Evolutionary conservation across 305 asterid genomes (phyloP).

Genomic region (Fraxinus dipetala): DNA sequence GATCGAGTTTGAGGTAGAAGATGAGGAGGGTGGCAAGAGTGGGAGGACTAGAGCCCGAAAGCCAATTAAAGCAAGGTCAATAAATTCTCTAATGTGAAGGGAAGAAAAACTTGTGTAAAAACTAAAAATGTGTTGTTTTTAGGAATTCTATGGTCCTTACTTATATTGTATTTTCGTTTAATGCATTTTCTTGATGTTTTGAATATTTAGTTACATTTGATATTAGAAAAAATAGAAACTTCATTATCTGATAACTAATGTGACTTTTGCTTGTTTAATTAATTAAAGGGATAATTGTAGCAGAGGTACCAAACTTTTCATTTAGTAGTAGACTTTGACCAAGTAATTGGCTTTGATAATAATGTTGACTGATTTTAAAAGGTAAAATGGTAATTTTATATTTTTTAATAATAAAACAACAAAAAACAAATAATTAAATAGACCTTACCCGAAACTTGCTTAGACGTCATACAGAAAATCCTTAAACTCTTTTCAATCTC

Average conservation of each 20-base stretch:
- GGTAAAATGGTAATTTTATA: too few relatives aligned
- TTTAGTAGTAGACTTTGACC: too few relatives aligned
- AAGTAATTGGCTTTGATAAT: too few relatives aligned
- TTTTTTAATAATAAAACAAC: too few relatives aligned
- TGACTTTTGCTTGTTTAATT: neutral
- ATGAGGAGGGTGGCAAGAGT: neutral
- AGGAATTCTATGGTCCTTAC: neutral
- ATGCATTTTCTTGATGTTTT: neutral
- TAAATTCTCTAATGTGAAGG: slow-evolving; percentile 52
- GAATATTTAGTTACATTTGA: neutral
- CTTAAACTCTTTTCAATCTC: too few relatives aligned
- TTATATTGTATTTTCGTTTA: neutral
- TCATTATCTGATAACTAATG: neutral
- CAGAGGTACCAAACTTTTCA: too few relatives aligned
- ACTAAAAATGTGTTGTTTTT: slow-evolving; percentile 11
- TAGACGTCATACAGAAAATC: too few relatives aligned
- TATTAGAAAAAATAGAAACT: too few relatives aligned
- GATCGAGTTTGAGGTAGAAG: neutral
- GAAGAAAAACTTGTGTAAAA: neutral
- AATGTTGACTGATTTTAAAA: too few relatives aligned
- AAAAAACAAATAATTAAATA: too few relatives aligned
- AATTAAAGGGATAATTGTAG: too few relatives aligned
- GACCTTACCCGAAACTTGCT: too few relatives aligned
- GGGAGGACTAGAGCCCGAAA: slow-evolving; percentile 53
- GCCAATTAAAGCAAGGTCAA: slow-evolving; percentile 67